Base-by-base conservation (phyloP, 306 rosid species). In the Malus domestica region DNA sequence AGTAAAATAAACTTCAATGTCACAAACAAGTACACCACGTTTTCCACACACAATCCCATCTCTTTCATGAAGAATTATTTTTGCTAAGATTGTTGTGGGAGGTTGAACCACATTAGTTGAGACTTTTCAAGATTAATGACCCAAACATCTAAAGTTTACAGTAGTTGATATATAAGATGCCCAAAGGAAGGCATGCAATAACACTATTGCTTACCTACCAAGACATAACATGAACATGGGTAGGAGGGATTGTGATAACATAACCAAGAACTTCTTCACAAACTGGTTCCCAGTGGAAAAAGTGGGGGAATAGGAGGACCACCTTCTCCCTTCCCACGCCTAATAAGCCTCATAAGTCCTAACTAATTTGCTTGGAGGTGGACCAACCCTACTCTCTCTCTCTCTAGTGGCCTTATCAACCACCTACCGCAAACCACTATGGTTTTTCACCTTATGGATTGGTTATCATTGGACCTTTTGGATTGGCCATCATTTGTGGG, bases 171-270 rank as follows among this genome's bases (percentile, higher is more conserved):
- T 15, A 4, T 15, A 49, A 16, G 55, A 49, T 49, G 55, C 55
- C 55, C 20, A 49, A 49, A 49, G 16, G 55, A 49, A 49, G 55
- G 55, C 8, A 16, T 49, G 55, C 55, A 49, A 7, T 49, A 16
- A 15, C 18, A 76, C 85, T 65, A 67, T 72, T 67, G 75, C 84
- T 77, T 54, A 86, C 92, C 90, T 25, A 86, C 87, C 86, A 64
- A 20, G 49, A 68, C 44, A 74, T 65, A 81, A 38, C 42, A 38
- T 38, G 2, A 38, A 15, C 20, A 35, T 22, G 66, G 11, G 62
- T 55, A 80, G 76, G 29, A 35, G 6, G 2, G 40, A 66, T 5
- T 13, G 52, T 71, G 79, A 71, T 33, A 57, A 73, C 45, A 81
- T 29, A 85, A 19, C 73, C 4, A 73, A 52, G 74, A 42, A 71